phyloP scores from a whole-genome alignment of 176 grass and related monocot genomes.

The Cocos nucifera region DNA sequence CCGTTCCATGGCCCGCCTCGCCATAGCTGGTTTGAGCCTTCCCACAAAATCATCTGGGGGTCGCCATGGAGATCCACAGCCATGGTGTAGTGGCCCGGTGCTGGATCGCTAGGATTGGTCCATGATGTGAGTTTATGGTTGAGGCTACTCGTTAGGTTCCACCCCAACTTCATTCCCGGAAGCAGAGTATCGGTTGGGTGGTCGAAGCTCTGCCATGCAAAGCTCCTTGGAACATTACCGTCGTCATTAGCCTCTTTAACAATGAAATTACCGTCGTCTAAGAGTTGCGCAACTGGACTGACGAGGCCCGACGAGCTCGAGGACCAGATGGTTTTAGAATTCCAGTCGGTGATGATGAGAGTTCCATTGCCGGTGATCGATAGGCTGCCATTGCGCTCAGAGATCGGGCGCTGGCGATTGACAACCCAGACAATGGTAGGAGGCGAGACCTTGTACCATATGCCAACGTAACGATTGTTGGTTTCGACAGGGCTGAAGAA shows the following conservation, averaged over 20 bases:
- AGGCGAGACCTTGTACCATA: conserved; percentile 7
- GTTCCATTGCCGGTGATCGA: background rate
- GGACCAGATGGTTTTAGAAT: background rate
- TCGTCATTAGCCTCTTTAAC: conserved; percentile 2
- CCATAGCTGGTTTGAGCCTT: background rate
- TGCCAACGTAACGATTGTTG: background rate
- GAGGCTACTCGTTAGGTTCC: background rate
- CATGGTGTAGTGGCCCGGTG: background rate
- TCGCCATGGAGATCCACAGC: background rate
- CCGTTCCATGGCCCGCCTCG: background rate
- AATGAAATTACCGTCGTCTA: conserved; percentile 1
- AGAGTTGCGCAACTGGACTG: background rate
- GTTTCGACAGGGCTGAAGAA: background rate
- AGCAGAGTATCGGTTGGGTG: background rate
- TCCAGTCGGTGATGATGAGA: conserved; percentile 1
- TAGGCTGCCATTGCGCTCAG: background rate
- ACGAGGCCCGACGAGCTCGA: background rate
- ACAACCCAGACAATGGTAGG: conserved; percentile 5
- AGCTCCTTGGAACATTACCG: too few relatives aligned
- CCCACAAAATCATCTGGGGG: background rate
- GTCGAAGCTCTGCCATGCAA: conserved; percentile 10
- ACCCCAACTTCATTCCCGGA: conserved; percentile 2
- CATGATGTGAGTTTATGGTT: background rate
- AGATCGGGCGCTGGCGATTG: background rate
- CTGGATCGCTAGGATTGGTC: background rate